Base-by-base conservation (phyloP, 2,329 filamentous ascomycete species). In the Penicillium sp. region DNA sequence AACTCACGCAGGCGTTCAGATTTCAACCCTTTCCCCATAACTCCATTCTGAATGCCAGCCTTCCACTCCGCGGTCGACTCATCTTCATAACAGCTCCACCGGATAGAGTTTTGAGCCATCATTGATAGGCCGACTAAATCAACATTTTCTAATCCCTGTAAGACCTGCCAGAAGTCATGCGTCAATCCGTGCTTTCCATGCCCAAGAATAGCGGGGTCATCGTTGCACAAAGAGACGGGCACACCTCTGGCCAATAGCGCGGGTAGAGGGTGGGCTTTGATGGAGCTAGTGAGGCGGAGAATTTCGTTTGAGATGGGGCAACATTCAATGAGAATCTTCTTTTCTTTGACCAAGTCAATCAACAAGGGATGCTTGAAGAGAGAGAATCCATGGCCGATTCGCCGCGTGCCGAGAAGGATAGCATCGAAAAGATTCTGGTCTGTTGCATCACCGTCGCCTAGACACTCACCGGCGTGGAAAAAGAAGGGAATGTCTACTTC, bases 241-340 rank as follows among this genome's bases (percentile, higher is more conserved):
- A 97, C 91, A 24, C 93, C 93, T 42, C 92, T 86, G 0, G 93
- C 87, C 4, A 97, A 80, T 0, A 97, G 81, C 0, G 91, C 90
- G 1, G 92, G 92, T 1, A 97, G 80, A 0, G 92, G 88, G 69
- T 96, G 91, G 1, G 85, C 83, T 73, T 88, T 84, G 67, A 95
- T 87, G 40, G 86, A 90, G 54, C 86, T 84, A 52, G 89, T 91
- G 16, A 96, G 83, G 0, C 91, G 84, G 9, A 96, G 81, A 2
- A 95, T 87, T 71, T 96, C 92, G 73, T 96, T 96, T 13, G 88
- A 92, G 55, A 96, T 92, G 0, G 92, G 92, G 71, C 92, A 97
- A 64, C 87, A 90, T 73, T 97, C 94, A 54, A 97, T 79, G 6
- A 96, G 81, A 56, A 97, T 95, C 59, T 87, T 87, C 76, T 90